phyloP scores from a whole-genome alignment of 2,329 filamentous ascomycete species.

The Sarocladium kiliense region DNA sequence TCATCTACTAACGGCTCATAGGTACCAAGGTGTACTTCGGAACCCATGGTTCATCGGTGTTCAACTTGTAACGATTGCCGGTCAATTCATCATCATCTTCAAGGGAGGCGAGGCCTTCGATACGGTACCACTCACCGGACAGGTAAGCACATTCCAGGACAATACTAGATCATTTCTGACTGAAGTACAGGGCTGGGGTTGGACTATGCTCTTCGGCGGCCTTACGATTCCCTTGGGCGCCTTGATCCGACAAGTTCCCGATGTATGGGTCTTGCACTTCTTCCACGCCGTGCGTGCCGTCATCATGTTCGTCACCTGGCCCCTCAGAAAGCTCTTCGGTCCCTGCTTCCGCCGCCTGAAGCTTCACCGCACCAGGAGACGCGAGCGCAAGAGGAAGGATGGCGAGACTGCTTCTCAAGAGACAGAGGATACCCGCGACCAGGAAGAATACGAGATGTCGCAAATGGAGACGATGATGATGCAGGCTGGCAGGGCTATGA shows the following conservation, averaged over 20 bases:
- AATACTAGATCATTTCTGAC: background rate
- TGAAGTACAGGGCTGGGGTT: slow-evolving; percentile 55
- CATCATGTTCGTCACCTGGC: slow-evolving; percentile 3
- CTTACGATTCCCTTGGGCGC: slow-evolving; percentile 59
- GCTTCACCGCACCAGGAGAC: background rate
- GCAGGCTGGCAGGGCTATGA: background rate
- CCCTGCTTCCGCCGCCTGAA: slow-evolving; percentile 2
- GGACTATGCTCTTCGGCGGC: slow-evolving; percentile 62
- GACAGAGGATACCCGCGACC: background rate
- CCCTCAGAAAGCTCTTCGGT: background rate
- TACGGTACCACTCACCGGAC: slow-evolving; percentile 53
- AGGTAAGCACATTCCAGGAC: background rate
- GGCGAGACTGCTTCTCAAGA: slow-evolving; percentile 1
- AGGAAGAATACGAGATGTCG: background rate
- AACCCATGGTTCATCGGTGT: slow-evolving; percentile 76
- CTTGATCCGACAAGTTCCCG: slow-evolving; percentile 35
- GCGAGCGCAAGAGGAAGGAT: slow-evolving; percentile 5
- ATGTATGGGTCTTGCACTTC: slow-evolving; percentile 14
- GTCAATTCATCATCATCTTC: slow-evolving; percentile 68
- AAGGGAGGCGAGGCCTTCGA: slow-evolving; percentile 65
- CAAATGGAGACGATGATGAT: slow-evolving; percentile 9
- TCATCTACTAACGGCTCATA: background rate
- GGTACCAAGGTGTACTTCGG: slow-evolving; percentile 65
- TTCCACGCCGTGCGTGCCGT: background rate
- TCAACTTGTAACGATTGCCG: slow-evolving; percentile 60